phyloP scores from a whole-genome alignment of 371 early-diverging fungal species.

The Haplosporangium sp. region DNA sequence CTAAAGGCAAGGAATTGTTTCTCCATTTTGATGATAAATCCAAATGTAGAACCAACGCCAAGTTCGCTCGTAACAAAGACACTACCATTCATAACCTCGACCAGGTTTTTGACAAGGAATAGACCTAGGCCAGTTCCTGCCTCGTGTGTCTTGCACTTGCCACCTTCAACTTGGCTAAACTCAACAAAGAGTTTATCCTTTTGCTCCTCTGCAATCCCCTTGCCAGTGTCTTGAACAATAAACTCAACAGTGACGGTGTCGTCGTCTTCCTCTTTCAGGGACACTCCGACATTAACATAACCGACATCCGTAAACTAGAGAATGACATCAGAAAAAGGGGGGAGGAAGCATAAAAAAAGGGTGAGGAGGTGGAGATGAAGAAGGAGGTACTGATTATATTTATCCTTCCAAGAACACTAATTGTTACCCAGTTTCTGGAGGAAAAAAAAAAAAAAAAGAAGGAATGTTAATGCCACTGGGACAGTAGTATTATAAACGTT shows the following conservation, averaged over 20 bases:
- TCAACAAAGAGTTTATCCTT: constrained; percentile 65
- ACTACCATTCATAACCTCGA: constrained; percentile 54
- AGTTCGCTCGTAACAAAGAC: constrained; percentile 45
- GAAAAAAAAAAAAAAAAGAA: not conserved
- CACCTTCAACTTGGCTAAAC: constrained; percentile 59
- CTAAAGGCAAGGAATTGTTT: constrained; percentile 52
- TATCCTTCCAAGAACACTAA: not conserved
- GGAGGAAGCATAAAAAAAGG: too few relatives aligned
- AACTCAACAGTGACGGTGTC: constrained; percentile 55
- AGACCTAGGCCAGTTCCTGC: constrained; percentile 66
- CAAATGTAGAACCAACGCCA: constrained; percentile 57
- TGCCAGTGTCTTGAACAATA: constrained; percentile 70
- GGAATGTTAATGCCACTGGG: not conserved
- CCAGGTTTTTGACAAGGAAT: constrained; percentile 53
- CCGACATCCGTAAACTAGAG: constrained; percentile 47
- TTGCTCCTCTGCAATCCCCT: constrained; percentile 67
- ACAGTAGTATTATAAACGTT: not conserved
- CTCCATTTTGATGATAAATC: constrained; percentile 57
- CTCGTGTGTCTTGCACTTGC: constrained; percentile 54
- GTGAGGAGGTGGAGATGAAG: too few relatives aligned
- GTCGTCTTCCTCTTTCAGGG: constrained; percentile 53
- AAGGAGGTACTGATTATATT: too few relatives aligned
- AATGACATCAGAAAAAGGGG: not conserved
- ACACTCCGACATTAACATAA: constrained; percentile 51
- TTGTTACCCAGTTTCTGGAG: not conserved